Percentiles rank a stretch among this genome's conserved stretches.
These are phyloP conservation scores for Tetrahymena elliotti DNA, from an alignment of 73 alveolate genomes.

Conservation along the genomic window DNA sequence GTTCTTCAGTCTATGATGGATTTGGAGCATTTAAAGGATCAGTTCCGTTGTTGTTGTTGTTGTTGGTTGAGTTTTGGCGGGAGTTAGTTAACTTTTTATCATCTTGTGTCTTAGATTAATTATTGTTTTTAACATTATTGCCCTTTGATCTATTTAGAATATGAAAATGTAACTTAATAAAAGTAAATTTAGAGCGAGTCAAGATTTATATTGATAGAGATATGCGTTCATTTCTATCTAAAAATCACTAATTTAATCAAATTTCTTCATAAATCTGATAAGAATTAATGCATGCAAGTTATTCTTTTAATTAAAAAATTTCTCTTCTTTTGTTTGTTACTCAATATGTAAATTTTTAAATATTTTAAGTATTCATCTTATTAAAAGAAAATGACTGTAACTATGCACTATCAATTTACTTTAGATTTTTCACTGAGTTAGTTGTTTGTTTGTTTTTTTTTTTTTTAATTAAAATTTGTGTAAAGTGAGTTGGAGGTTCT, in stretches of 20 bases:
- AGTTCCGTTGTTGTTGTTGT: too few relatives aligned
- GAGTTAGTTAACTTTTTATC: background rate
- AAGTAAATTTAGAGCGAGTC: background rate
- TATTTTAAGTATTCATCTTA: too few relatives aligned
- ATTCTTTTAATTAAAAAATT: too few relatives aligned
- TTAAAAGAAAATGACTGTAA: background rate
- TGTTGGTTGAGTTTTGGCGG: background rate
- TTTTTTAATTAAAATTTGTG: too few relatives aligned
- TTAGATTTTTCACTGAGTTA: background rate
- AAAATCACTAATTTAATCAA: background rate
- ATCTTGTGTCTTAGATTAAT: background rate
- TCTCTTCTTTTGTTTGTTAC: background rate
- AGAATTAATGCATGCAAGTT: background rate
- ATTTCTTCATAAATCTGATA: background rate
- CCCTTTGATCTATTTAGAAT: background rate
- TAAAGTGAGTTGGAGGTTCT: too few relatives aligned
- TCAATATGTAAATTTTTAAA: background rate
- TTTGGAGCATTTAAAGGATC: background rate
- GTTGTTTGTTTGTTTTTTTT: background rate
- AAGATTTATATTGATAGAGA: too few relatives aligned
- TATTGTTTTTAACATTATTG: background rate
- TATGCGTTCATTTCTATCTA: background rate
- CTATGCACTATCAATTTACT: background rate
- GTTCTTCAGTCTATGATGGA: background rate
- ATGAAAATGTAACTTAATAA: background rate